Conservation (phyloP, 768 basidiomycete species). For the Neoboletus subvelutipes region DNA sequence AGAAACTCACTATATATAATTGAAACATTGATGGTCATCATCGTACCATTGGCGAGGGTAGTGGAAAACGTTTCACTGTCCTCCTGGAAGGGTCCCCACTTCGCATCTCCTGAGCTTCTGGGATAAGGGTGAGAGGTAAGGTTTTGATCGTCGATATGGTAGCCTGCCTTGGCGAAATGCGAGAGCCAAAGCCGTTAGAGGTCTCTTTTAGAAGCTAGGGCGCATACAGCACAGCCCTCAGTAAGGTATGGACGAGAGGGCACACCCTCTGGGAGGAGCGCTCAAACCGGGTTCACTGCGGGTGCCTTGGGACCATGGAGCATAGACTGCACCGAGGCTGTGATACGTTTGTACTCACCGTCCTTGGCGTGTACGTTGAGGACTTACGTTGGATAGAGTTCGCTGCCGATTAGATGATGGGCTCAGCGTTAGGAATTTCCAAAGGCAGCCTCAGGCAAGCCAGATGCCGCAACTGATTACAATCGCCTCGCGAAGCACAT, state of each 20-base stretch:
- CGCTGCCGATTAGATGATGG: neutral
- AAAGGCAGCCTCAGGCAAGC: neutral
- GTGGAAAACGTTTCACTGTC: slow-evolving; percentile 15
- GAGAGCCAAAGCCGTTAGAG: too few species aligned
- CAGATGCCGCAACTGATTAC: neutral
- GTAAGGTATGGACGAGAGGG: neutral
- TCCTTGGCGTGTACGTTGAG: neutral
- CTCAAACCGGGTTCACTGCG: neutral
- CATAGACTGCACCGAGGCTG: neutral
- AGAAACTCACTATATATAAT: slow-evolving; percentile 15
- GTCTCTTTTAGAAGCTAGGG: neutral
- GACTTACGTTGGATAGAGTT: neutral
- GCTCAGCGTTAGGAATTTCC: neutral
- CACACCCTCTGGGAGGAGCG: neutral
- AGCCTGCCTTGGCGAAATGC: too few species aligned
- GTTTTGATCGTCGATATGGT: neutral
- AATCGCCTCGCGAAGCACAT: neutral
- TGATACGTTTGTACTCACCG: neutral
- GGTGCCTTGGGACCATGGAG: neutral
- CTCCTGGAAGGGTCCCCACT: slow-evolving; percentile 10
- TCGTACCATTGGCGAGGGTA: slow-evolving; percentile 1
- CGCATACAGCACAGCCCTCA: neutral
- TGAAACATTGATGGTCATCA: slow-evolving; percentile 11
- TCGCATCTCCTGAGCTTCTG: slow-evolving; percentile 10
- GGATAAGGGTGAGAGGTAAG: slow-evolving; percentile 10